These are phyloP conservation scores for Dunaliella primolecta DNA, from an alignment of 139 green algal genomes.

Conservation along the genomic window DNA sequence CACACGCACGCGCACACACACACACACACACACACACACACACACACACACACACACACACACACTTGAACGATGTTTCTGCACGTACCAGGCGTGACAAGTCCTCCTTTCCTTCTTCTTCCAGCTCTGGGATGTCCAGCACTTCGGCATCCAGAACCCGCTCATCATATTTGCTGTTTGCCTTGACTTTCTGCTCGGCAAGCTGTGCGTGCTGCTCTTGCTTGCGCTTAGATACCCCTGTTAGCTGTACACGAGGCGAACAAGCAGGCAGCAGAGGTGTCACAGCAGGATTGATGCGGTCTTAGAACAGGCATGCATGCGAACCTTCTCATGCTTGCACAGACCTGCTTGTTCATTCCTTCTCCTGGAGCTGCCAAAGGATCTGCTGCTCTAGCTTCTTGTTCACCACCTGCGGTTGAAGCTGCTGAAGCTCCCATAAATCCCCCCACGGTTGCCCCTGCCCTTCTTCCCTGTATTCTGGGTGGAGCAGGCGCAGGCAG, in stretches of 20 bases:
- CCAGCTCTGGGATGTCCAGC: conserved; percentile 51
- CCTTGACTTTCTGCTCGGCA: conserved; percentile 23
- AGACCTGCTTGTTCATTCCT: background rate
- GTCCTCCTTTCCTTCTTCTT: conserved; percentile 57
- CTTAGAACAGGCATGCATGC: too few species aligned
- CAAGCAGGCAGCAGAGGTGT: too few species aligned
- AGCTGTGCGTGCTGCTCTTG: conserved; percentile 37
- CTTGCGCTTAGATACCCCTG: conserved; percentile 41
- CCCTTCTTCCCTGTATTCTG: background rate
- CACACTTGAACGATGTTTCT: too few species aligned
- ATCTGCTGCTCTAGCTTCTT: background rate
- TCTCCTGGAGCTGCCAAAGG: background rate
- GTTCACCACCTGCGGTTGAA: too few species aligned
- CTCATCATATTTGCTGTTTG: conserved; percentile 29
- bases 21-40: too few species aligned
- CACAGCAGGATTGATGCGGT: too few species aligned
- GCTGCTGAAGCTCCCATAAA: background rate
- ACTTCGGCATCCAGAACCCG: conserved; percentile 18
- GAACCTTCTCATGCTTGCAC: too few species aligned
- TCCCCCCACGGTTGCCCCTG: background rate
- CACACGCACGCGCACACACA: too few species aligned
- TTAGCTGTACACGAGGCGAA: conserved; percentile 9
- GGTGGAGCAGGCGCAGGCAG: background rate
- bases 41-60: too few species aligned
- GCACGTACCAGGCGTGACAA: conserved; percentile 41